Evolutionary conservation across 2,329 filamentous ascomycete species (phyloP), one percentile per base, ranked within the genome.

Genomic region (Phyllosticta citrichinensis): DNA sequence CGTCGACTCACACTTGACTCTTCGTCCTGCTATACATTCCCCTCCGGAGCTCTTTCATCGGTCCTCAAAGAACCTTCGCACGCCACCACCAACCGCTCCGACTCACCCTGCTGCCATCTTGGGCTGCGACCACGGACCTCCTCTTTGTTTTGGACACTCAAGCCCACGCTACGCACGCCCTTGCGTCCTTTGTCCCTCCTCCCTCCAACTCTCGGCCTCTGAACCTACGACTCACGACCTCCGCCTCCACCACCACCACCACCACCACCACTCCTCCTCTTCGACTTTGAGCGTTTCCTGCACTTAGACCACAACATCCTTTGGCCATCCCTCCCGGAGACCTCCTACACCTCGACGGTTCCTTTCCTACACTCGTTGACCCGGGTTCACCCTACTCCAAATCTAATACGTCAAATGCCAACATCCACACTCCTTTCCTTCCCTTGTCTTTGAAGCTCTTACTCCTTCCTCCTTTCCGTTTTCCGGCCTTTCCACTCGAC

Each of bases 381-480:
- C 65, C 72, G 70, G 68, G 70, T 69, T 68, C 40, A 69, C 72
- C 67, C 67, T 70, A 71, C 65, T 67, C 65, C 27, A 40, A 70
- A 69, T 70, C 58, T 74, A 74, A 74, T 74, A 70, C 68, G 65
- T 65, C 72, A 70, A 73, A 75, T 77, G 75, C 75, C 62, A 64
- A 69, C 70, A 70, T 73, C 67, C 66, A 76, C 74, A 74, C 69
- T 76, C 74, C 72, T 71, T 75, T 71, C 67, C 63, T 75, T 75
- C 74, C 70, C 68, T 76, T 75, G 68, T 67, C 68, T 71, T 64
- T 72, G 73, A 66, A 66, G 61, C 63, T 54, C 51, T 40, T 24
- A 50, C 56, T 35, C 51, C 47, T 58, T 58, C 56, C 30, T 51
- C 56, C 60, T 40, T 27, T 56, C 52, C 60, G 56, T 19, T 24